Conservation (phyloP, 2,329 filamentous ascomycete species). For the Pezicula radicicola region DNA sequence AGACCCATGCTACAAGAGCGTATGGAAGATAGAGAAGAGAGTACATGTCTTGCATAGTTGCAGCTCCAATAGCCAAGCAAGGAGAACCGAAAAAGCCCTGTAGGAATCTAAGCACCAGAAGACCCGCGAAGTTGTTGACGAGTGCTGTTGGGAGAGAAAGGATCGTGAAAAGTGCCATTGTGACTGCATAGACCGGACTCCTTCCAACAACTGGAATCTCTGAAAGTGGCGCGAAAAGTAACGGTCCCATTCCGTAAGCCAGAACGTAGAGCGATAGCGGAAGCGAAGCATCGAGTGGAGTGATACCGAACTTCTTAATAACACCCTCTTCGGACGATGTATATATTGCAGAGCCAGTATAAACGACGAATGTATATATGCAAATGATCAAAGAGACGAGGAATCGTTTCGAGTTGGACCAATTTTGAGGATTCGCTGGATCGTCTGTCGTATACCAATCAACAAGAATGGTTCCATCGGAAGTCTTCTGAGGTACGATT, state of each 20-base stretch:
- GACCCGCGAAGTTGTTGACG: slow-evolving; percentile 58
- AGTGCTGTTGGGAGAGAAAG: slow-evolving; percentile 63
- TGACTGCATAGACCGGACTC: slow-evolving; percentile 64
- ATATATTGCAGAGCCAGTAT: slow-evolving; percentile 48
- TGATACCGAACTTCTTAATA: slow-evolving; percentile 49
- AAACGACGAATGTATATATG: slow-evolving; percentile 58
- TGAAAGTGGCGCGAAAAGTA: slow-evolving; percentile 63
- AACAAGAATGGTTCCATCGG: slow-evolving; percentile 49
- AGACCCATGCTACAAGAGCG: slow-evolving; percentile 57
- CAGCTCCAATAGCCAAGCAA: slow-evolving; percentile 57
- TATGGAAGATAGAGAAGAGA: slow-evolving; percentile 54
- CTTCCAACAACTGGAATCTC: slow-evolving; percentile 67
- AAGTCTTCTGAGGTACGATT: slow-evolving; percentile 40
- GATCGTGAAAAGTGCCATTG: slow-evolving; percentile 67
- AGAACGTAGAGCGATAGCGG: slow-evolving; percentile 62
- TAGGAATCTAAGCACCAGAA: slow-evolving; percentile 63
- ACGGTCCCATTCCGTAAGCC: slow-evolving; percentile 60
- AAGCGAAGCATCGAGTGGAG: slow-evolving; percentile 47
- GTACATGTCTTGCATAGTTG: slow-evolving; percentile 51
- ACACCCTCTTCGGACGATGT: slow-evolving; percentile 44
- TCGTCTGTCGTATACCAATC: slow-evolving; percentile 56
- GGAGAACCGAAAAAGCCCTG: slow-evolving; percentile 66
- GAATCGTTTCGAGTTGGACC: slow-evolving; percentile 40
- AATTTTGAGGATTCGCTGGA: slow-evolving; percentile 53
- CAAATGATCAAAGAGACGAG: slow-evolving; percentile 44